Evolutionary conservation across 331 rosid genomes (phyloP), one percentile per base, ranked within the genome.

Genomic region (Telfairia occidentalis): DNA sequence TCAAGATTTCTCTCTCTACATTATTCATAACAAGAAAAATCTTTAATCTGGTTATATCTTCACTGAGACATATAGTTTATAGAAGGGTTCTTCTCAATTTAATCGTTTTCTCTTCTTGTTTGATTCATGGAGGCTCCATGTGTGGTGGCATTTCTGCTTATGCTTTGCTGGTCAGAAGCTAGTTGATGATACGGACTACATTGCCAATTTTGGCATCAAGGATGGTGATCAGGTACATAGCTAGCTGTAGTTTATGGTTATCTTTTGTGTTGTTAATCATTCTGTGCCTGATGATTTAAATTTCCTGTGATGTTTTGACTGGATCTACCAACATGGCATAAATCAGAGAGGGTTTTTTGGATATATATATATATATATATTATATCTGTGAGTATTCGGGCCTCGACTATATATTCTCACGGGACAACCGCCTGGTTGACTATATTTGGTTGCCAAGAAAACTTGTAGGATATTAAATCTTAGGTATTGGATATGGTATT

Each of bases 91-190:
- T 49, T 45, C 24, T 28, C 74, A 69, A 67, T 24, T 45, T 28
- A 24, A 72, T 9, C 13, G 15, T 35, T 72, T 72, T n/a, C 48
- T 38, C 28, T 65, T 71, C 2, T 49, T 64, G 28, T 34, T 83
- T 81, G 78, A 52, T 78, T 82, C 54, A 6, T 81, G 83, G 2
- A 94, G 98, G 98, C 80, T 84, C 26, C 96, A 83, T 70, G 88
- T 94, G 57, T 94, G 98, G 98, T 90, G 96, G 49, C 87, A 85
- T 82, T 91, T 94, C 84, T 94, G 97, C 87, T 86, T 91, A 81
- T 81, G 90, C 85, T 89, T 71, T 78, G 84, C 76, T 60, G 96
- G 85, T 79, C 90, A 76, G 60, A 91, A 89, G 82, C 81, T 94
- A 77, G 65, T 91, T 34, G 35, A 79, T 7, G 96, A 88, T 52